Conservation (phyloP, 2,329 filamentous ascomycete species). For the Fusarium oligoseptatum region DNA sequence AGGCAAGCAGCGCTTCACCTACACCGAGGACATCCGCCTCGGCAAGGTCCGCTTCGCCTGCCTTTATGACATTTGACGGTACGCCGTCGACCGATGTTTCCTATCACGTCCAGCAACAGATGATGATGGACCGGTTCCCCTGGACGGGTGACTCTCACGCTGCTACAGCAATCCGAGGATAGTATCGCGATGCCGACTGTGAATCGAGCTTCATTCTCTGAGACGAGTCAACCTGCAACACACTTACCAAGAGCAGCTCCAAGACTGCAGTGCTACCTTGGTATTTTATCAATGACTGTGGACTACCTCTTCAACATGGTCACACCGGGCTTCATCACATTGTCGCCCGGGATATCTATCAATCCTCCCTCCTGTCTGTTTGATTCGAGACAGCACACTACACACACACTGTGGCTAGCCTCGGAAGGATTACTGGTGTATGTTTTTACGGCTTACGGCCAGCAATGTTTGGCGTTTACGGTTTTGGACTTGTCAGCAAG, state of each 20-base stretch:
- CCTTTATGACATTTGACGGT: slow-evolving; percentile 62
- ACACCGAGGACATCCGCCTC: slow-evolving; percentile 54
- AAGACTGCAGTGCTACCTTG: slow-evolving; percentile 34
- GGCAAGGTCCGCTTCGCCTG: slow-evolving; percentile 59
- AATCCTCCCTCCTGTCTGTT: slow-evolving; percentile 32
- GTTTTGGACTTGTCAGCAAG: slow-evolving; percentile 35
- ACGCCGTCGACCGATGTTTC: slow-evolving; percentile 59
- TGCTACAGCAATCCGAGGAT: slow-evolving; percentile 63
- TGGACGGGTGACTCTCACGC: slow-evolving; percentile 62
- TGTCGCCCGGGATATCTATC: slow-evolving; percentile 6
- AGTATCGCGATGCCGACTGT: slow-evolving; percentile 41
- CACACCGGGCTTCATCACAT: neutral
- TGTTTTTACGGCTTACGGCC: slow-evolving; percentile 36
- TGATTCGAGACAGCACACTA: slow-evolving; percentile 36
- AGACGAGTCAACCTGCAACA: slow-evolving; percentile 9
- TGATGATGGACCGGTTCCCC: slow-evolving; percentile 61
- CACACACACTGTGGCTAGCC: slow-evolving; percentile 19
- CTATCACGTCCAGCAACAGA: slow-evolving; percentile 56
- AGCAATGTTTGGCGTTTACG: slow-evolving; percentile 43
- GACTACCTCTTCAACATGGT: slow-evolving; percentile 15
- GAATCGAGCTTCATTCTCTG: slow-evolving; percentile 22
- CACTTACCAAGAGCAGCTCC: slow-evolving; percentile 18
- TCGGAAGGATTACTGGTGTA: slow-evolving; percentile 23
- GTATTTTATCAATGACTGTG: slow-evolving; percentile 18
- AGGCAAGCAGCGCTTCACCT: slow-evolving; percentile 43